Evolutionary conservation across 257 asterid species (phyloP).

Genomic region (Gentiana dahurica): DNA sequence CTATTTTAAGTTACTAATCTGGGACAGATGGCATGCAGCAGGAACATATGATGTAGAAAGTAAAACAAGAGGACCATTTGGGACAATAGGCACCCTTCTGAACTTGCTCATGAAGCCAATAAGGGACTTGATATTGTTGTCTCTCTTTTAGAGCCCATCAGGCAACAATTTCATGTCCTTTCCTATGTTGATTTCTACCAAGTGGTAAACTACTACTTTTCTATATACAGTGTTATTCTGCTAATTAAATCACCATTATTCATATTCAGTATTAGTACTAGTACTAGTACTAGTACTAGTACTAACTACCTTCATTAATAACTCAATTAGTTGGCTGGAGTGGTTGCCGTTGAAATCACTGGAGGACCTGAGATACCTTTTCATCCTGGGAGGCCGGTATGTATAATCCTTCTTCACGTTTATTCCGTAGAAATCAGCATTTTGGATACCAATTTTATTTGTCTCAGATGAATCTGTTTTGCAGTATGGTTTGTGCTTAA

Average conservation of each 20-base stretch:
- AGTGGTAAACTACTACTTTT: constrained; percentile 8
- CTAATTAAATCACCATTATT: too few relatives aligned
- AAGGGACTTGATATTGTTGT: constrained; percentile 72
- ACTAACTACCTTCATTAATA: neutral
- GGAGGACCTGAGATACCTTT: constrained; percentile 92
- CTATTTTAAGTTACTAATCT: too few relatives aligned
- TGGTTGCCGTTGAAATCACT: constrained; percentile 86
- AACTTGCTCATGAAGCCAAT: constrained; percentile 68
- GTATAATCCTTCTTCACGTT: neutral
- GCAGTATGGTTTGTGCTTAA: too few relatives aligned
- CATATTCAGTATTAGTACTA: neutral
- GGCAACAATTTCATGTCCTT: constrained; percentile 51
- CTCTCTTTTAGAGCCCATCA: constrained; percentile 61
- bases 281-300: too few relatives aligned
- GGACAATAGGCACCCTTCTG: constrained; percentile 47
- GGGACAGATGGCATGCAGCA: too few relatives aligned
- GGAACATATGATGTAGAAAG: too few relatives aligned
- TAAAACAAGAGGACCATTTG: constrained; percentile 78
- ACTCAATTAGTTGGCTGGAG: constrained; percentile 49
- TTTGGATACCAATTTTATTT: too few relatives aligned
- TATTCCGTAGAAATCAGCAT: too few relatives aligned
- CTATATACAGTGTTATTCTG: too few relatives aligned
- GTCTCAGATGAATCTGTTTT: too few relatives aligned
- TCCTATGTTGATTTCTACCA: constrained; percentile 65
- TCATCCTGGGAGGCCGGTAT: constrained; percentile 72